Percentiles rank a stretch among this genome's conserved stretches.
Evolutionary conservation across 768 basidiomycete genomes (phyloP).

Genomic region (Tulasnella sp.): DNA sequence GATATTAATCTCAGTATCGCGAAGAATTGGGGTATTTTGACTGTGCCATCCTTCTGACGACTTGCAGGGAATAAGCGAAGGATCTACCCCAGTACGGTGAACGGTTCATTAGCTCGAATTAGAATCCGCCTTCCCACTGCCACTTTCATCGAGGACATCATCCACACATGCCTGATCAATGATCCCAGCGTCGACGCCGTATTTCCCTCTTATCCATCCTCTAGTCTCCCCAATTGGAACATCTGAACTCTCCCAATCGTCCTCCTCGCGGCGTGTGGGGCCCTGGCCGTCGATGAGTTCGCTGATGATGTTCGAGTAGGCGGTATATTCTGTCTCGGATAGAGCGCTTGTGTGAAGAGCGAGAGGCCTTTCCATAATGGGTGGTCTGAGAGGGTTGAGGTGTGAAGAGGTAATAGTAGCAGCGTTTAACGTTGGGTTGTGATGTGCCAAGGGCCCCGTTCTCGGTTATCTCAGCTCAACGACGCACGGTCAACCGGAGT

Average conservation of each 20-base stretch:
- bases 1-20: slow-evolving; percentile 17
- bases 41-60: neutral
- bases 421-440: too few species aligned
- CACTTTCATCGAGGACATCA: neutral
- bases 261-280: neutral
- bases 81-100: slow-evolving; percentile 16
- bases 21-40: slow-evolving; percentile 16
- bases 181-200: slow-evolving; percentile 18
- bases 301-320: slow-evolving; percentile 15
- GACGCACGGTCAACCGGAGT: too few species aligned
- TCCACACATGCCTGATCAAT: slow-evolving; percentile 17
- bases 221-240: slow-evolving; percentile 14
- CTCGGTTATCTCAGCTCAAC: too few species aligned
- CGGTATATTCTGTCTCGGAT: slow-evolving; percentile 13
- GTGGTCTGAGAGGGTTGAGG: too few species aligned
- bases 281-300: slow-evolving; percentile 6
- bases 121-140: neutral
- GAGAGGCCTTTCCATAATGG: slow-evolving; percentile 15
- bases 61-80: slow-evolving; percentile 16
- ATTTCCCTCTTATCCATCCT: slow-evolving; percentile 19
- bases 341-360: slow-evolving; percentile 17
- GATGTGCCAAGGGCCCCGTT: too few species aligned
- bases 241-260: slow-evolving; percentile 5
- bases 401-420: too few species aligned
- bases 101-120: neutral